Evolutionary conservation across 1,284 basidiomycete species (phyloP).

Genomic region (Trichosporon sp.): DNA sequence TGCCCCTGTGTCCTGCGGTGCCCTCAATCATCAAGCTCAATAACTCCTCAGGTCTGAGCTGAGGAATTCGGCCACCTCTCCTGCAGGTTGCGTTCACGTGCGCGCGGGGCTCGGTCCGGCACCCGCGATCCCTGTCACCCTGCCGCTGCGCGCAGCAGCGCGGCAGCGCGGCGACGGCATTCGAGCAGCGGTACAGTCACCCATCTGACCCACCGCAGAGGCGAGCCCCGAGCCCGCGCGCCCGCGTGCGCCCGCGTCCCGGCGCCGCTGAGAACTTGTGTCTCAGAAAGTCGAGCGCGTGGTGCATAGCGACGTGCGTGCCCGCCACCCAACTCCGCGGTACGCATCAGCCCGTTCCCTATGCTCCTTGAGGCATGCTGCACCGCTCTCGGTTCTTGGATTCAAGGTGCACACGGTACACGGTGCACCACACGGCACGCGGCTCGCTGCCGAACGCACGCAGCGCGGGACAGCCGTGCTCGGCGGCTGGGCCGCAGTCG

Average conservation of each 20-base stretch:
- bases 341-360: not conserved
- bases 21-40: not conserved
- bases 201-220: too few relatives aligned
- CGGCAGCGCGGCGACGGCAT: too few relatives aligned
- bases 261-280: not conserved
- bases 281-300: not conserved
- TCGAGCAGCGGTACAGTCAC: too few relatives aligned
- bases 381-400: not conserved
- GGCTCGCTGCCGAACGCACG: not conserved
- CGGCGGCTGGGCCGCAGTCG: not conserved
- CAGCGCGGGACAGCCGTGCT: not conserved
- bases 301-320: not conserved
- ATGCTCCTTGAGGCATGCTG: not conserved
- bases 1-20: not conserved
- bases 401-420: not conserved
- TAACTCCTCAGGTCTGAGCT: not conserved
- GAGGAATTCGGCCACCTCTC: not conserved
- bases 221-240: too few relatives aligned
- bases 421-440: not conserved
- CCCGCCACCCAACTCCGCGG: not conserved
- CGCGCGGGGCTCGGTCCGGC: not conserved
- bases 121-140: not conserved
- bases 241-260: not conserved
- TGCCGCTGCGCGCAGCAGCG: not conserved
- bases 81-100: not conserved